Base-by-base conservation (phyloP, 164 flowering plant genomes). In the Stephania yunnanensis region DNA sequence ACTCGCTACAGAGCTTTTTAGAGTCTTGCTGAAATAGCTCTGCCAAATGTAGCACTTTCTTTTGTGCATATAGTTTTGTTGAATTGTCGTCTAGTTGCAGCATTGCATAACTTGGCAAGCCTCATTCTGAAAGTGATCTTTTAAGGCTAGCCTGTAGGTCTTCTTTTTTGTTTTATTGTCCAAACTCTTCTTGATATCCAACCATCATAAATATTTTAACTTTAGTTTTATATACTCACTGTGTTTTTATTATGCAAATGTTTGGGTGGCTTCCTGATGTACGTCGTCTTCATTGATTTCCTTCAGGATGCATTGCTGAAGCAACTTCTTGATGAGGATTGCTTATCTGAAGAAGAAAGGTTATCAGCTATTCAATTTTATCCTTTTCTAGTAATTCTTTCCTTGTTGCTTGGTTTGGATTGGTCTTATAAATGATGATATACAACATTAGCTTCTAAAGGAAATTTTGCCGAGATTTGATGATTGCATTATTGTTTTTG, bases 251-350 rank as follows among this genome's bases (percentile, higher is more conserved):
- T 50, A 9, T 50, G 55, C 15, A 15, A 50, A 50, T 8, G 13
- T 48, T 48, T 48, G 1, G 42, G 42, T 48, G 12, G 15, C 55
- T 50, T 50, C 55, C 55, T 50, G 55, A 50, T 50, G 55, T 50
- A 4, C 55, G 4, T 50, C 55, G 11, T 66, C 29, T 31, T 58
- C 42, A 52, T 74, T 70, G 25, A 50, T 75, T 61, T 71, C 45
- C 78, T 81, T 75, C 87, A 95, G 99, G 97, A 95, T 87, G 91
- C 88, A 58, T 81, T 94, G 82, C 90, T 94, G 20, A 92, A 89
- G 81, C 87, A 87, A 79, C 93, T 92, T 77, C 80, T 87, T 12
- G 76, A 72, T 73, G 92, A 87, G 52, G 80, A 87, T 70, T 85
- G n/a, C 81, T 83, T 94, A 84, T 74, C 92, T 25, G 82, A 82